Base-by-base conservation (phyloP, 805 yeast genomes). In the Starmerella cellae region DNA sequence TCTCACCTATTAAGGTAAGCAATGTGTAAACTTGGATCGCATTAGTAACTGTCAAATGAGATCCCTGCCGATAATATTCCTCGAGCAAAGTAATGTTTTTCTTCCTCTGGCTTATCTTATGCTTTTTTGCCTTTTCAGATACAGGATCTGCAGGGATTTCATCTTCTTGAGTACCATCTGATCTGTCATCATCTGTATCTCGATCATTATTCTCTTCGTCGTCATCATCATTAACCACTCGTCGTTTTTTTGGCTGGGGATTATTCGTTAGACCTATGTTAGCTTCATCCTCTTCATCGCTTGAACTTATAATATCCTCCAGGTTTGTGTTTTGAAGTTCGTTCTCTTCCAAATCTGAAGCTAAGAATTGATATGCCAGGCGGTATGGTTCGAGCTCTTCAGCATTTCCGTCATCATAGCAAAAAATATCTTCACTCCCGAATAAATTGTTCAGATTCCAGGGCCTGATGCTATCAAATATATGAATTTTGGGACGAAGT, bases 401-500 rank as follows among this genome's bases (percentile, higher is more conserved):
- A 2, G 81, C 68, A 37, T 67, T 66, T 0, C 95, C 95, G 58
- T 88, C 97, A 56, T 87, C 97, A 46, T 87, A 72, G 60, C 97
- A 87, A 5, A 57, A 44, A 5, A 91, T 74, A 48, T 75, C 69
- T 9, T 75, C 74, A 5, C 88, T 77, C 1, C 94, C 95, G 67
- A 82, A 87, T 37, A 91, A 55, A 57, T 91, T 91, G 58, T 87
- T 95, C 49, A 91, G 65, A 61, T 87, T 87, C 97, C 98, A 91
- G 3, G 98, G 99, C 49, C 97, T 66, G 50, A 82, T 91, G 3
- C 94, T 85, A 61, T 91, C 99, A 43, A 91, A 69, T 10, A 93
- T 73, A 54, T 83, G 93, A 2, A 88, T 71, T 43, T 69, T 74
- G 49, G 91, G 44, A 10, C 33, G 35, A 13, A 40, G 36, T 3